phyloP scores from a whole-genome alignment of 2,329 filamentous ascomycete genomes.

The Pestalotiopsis sp. region DNA sequence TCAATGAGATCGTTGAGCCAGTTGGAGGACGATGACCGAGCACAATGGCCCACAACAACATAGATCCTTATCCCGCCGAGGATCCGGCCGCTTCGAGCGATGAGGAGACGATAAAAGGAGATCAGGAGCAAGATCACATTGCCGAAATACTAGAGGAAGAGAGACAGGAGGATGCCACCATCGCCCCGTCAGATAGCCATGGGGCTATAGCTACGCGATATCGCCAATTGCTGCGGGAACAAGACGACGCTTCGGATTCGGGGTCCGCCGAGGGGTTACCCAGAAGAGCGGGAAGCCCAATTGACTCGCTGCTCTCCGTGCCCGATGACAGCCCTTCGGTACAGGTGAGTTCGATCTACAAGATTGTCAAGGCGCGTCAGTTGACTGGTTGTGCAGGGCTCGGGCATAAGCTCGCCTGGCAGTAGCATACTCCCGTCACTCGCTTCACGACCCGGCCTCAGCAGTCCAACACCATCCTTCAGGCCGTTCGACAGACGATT shows the following conservation, averaged over 20 bases:
- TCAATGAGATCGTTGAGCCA: conserved; percentile 29
- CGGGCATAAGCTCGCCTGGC: conserved; percentile 64
- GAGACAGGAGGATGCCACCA: conserved; percentile 22
- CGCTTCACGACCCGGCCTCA: conserved; percentile 63
- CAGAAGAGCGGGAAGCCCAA: conserved; percentile 63
- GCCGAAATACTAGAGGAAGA: conserved; percentile 37
- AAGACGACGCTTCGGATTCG: conserved; percentile 50
- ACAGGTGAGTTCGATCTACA: conserved; percentile 54
- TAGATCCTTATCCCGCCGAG: conserved; percentile 43
- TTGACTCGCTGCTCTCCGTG: conserved; percentile 68
- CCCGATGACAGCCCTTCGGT: conserved; percentile 84
- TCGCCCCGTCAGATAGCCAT: conserved; percentile 26
- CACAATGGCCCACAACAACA: conserved; percentile 33
- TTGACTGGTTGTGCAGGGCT: conserved; percentile 46
- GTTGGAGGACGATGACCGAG: conserved; percentile 41
- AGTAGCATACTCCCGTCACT: conserved; percentile 73
- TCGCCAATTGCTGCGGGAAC: conserved; percentile 43
- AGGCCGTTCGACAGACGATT: conserved; percentile 94
- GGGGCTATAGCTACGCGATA: conserved; percentile 42
- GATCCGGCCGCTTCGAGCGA: conserved; percentile 39
- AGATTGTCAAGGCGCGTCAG: conserved; percentile 19
- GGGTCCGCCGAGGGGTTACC: conserved; percentile 55
- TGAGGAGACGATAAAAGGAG: conserved; percentile 41
- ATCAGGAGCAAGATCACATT: conserved; percentile 34
- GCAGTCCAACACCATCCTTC: conserved; percentile 77